phyloP scores from a whole-genome alignment of 345 rosid genomes.

The Lepidium africanum region DNA sequence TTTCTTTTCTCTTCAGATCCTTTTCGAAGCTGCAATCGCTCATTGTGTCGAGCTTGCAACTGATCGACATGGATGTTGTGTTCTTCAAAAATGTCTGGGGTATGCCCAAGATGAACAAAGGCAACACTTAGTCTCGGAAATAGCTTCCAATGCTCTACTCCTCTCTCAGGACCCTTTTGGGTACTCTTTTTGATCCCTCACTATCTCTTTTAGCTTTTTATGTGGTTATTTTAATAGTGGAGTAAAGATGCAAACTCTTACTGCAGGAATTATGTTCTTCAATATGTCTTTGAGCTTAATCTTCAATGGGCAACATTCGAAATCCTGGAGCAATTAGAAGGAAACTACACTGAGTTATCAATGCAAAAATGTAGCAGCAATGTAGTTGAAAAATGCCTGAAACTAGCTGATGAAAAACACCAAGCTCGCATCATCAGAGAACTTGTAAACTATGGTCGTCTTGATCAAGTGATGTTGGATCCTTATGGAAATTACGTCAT shows the following conservation, averaged over 20 bases:
- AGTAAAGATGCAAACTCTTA: not conserved
- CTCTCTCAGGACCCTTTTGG: slow-evolving; percentile 79
- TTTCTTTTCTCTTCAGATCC: slow-evolving; percentile 40
- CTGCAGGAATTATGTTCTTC: slow-evolving; percentile 76
- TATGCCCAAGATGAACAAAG: slow-evolving; percentile 46
- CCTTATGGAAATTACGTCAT: slow-evolving; percentile 79
- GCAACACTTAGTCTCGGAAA: slow-evolving; percentile 36
- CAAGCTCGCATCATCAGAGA: slow-evolving; percentile 41
- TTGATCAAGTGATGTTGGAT: slow-evolving; percentile 76
- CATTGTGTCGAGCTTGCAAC: slow-evolving; percentile 74
- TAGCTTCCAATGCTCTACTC: slow-evolving; percentile 57
- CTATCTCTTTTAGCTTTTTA: not conserved
- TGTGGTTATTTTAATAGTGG: not conserved
- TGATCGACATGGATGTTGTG: slow-evolving; percentile 76
- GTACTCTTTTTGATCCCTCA: slow-evolving; percentile 21
- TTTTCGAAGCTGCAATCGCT: slow-evolving; percentile 58
- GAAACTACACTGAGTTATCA: slow-evolving; percentile 64
- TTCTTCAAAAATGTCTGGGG: slow-evolving; percentile 69
- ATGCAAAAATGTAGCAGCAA: slow-evolving; percentile 90
- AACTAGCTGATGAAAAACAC: slow-evolving; percentile 45
- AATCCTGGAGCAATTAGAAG: slow-evolving; percentile 58
- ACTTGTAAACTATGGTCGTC: slow-evolving; percentile 44
- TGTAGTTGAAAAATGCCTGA: slow-evolving; percentile 79
- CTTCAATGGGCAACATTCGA: slow-evolving; percentile 47
- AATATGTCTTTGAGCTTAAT: slow-evolving; percentile 54